Percentiles rank a stretch among this genome's conserved stretches.
Conservation (phyloP, 305 asterid genomes). For the Fraxinus sp. region DNA sequence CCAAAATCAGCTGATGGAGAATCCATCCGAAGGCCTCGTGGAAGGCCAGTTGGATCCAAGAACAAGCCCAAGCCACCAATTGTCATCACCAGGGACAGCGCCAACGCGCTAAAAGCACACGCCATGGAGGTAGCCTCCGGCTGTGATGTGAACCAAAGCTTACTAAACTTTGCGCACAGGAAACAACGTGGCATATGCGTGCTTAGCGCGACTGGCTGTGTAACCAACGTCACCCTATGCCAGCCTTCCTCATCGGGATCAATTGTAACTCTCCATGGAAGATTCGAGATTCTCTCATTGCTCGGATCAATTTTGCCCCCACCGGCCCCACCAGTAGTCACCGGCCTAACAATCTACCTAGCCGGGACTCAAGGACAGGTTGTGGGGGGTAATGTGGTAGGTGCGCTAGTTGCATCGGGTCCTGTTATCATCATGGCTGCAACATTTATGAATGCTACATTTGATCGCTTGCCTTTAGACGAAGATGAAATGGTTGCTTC, state of each 20-base stretch:
- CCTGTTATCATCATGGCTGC: constrained; percentile 91
- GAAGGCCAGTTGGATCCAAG: constrained; percentile 84
- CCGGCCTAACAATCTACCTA: constrained; percentile 65
- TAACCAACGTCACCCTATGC: constrained; percentile 68
- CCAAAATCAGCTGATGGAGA: constrained; percentile 32
- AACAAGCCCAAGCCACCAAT: constrained; percentile 92
- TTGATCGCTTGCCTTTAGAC: constrained; percentile 72
- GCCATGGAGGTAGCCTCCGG: constrained; percentile 76
- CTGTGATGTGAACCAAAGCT: constrained; percentile 55
- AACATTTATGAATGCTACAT: constrained; percentile 77
- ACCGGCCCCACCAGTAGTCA: constrained; percentile 79
- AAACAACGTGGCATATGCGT: constrained; percentile 68
- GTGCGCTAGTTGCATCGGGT: constrained; percentile 74
- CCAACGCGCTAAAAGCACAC: constrained; percentile 72
- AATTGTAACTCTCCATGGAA: constrained; percentile 67
- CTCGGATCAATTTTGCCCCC: constrained; percentile 77
- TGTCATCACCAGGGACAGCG: constrained; percentile 76
- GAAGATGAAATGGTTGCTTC: constrained; percentile 41
- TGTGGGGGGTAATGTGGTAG: constrained; percentile 75
- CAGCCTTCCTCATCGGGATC: constrained; percentile 73
- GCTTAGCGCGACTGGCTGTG: constrained; percentile 74
- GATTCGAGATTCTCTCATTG: constrained; percentile 71
- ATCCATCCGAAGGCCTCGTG: constrained; percentile 60
- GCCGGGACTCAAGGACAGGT: constrained; percentile 89
- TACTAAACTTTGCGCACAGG: constrained; percentile 51